Percentiles rank a stretch among this genome's conserved stretches.
Evolutionary conservation across 2,329 filamentous ascomycete genomes (phyloP).

Genomic region (Emergomyces orientalis): DNA sequence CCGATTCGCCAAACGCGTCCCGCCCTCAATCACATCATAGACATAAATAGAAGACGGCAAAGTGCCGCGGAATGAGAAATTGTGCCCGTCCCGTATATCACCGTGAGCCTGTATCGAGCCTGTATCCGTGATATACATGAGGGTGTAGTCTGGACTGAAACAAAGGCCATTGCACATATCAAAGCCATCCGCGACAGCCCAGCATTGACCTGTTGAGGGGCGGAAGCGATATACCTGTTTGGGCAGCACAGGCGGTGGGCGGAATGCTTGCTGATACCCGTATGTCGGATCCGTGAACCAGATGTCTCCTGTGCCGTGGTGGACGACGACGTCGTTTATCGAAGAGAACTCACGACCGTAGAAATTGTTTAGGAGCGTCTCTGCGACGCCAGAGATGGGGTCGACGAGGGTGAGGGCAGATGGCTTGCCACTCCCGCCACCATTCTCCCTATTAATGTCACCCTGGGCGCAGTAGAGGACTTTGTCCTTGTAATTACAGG

Average conservation of each 20-base stretch:
- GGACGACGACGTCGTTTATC: slow-evolving; percentile 32
- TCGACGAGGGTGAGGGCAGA: slow-evolving; percentile 20
- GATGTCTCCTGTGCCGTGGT: slow-evolving; percentile 27
- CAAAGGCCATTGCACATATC: slow-evolving; percentile 36
- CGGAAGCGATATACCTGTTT: slow-evolving; percentile 33
- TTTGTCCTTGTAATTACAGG: slow-evolving; percentile 20
- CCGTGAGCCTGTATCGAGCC: slow-evolving; percentile 24
- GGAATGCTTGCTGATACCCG: slow-evolving; percentile 28
- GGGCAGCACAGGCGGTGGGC: slow-evolving; percentile 28
- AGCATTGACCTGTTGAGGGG: slow-evolving; percentile 26
- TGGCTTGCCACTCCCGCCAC: background rate
- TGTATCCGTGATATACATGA: slow-evolving; percentile 36
- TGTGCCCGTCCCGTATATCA: slow-evolving; percentile 11
- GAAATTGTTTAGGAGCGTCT: slow-evolving; percentile 26
- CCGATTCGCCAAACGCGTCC: slow-evolving; percentile 40
- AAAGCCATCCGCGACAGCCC: slow-evolving; percentile 33
- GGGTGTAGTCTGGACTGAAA: slow-evolving; percentile 33
- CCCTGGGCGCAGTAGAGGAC: slow-evolving; percentile 39
- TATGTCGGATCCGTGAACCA: slow-evolving; percentile 35
- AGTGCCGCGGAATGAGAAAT: slow-evolving; percentile 13
- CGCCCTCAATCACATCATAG: slow-evolving; percentile 35
- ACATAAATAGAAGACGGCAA: slow-evolving; percentile 24
- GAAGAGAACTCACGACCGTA: slow-evolving; percentile 31
- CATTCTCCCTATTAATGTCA: slow-evolving; percentile 12
- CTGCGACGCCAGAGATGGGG: slow-evolving; percentile 19